These are phyloP conservation scores for Sporisorium graminicola DNA, from an alignment of 1,284 basidiomycete genomes.

Conservation along the genomic window DNA sequence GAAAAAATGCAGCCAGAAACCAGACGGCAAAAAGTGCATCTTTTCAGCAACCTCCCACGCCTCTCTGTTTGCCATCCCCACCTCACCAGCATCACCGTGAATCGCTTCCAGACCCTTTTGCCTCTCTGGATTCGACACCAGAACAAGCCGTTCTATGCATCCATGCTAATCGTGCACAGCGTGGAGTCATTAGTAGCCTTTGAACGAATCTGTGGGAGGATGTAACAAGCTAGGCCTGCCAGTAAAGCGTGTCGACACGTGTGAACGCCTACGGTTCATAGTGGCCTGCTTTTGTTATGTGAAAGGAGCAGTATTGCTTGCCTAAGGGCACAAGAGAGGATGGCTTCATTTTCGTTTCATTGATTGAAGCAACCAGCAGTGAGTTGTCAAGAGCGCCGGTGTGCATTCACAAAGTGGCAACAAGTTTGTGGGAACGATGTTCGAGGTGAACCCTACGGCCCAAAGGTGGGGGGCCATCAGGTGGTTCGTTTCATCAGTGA, in stretches of 20 bases:
- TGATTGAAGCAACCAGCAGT: background rate
- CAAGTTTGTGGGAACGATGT: background rate
- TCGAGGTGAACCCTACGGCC: no score
- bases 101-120: background rate
- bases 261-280: no score
- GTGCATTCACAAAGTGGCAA: no score
- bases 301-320: no score
- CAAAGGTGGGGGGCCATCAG: no score
- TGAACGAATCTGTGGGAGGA: background rate
- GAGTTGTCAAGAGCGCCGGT: no score
- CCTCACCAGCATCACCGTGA: background rate
- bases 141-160: no score
- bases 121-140: no score
- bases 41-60: background rate
- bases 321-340: background rate
- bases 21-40: background rate
- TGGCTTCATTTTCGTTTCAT: background rate
- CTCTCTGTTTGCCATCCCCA: background rate
- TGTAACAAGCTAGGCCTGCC: background rate
- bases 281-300: no score
- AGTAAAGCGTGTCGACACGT: background rate
- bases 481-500: no score
- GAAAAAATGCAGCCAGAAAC: background rate
- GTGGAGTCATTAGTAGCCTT: no score
- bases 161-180: no score